These are phyloP conservation scores for Excoecaria agallocha DNA, from an alignment of 345 rosid species.

Conservation along the genomic window DNA sequence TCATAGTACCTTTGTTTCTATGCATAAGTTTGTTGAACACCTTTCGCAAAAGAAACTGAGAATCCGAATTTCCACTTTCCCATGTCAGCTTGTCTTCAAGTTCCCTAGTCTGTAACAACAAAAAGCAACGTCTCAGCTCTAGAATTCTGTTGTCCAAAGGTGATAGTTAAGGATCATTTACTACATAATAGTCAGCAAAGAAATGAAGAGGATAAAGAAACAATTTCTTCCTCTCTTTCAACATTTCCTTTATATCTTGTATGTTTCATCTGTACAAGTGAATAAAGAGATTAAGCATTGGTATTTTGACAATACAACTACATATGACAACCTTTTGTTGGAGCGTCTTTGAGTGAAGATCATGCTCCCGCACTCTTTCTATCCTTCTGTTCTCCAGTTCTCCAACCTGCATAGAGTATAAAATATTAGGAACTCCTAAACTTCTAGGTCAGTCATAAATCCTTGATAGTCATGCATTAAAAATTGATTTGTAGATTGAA, in stretches of 20 bases:
- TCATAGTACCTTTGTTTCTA: neutral
- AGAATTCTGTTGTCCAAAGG: neutral
- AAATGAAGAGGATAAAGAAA: too few relatives aligned
- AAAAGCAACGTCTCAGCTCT: neutral
- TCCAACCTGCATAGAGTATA: slow-evolving; percentile 26
- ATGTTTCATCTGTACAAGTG: neutral
- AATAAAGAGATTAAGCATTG: too few relatives aligned
- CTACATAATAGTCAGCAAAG: too few relatives aligned
- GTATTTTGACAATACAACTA: neutral
- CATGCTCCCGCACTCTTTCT: slow-evolving; percentile 26
- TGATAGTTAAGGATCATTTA: neutral
- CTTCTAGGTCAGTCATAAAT: neutral
- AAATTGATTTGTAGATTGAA: too few relatives aligned
- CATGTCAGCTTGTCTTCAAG: slow-evolving; percentile 18
- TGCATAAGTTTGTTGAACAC: neutral
- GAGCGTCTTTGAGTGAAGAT: slow-evolving; percentile 28
- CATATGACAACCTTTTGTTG: slow-evolving; percentile 35
- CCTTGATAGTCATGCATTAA: too few relatives aligned
- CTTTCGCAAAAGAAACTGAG: slow-evolving; percentile 27
- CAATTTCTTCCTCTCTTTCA: neutral
- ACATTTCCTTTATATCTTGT: neutral
- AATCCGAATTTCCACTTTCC: neutral
- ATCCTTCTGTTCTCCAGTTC: slow-evolving; percentile 35
- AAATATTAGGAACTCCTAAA: neutral
- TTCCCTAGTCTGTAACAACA: slow-evolving; percentile 17